Base-by-base conservation (phyloP, 257 asterid genomes). In the Gynochthodes officinalis region DNA sequence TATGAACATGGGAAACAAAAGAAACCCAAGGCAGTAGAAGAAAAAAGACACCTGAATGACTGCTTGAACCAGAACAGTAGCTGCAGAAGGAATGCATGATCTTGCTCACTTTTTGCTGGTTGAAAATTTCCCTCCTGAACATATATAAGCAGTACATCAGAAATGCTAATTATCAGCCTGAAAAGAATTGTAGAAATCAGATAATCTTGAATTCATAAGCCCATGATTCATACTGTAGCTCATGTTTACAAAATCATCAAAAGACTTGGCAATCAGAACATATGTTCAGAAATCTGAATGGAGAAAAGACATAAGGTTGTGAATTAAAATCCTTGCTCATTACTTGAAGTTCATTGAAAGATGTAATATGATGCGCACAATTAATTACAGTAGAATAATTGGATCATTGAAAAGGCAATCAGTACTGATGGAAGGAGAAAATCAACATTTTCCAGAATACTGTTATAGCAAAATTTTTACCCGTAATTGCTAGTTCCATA, bases 31-130 rank as follows among this genome's bases (percentile, higher is more conserved):
- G 54, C 46, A 66, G 42, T 63, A 19, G 40, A 63, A 75, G 69
- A 52, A 67, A 30, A 67, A 30, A 72, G 60, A 70, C 66, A 91
- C 98, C 96, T 84, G 90, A 94, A 94, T 83, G 98, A 87, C 77
- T 91, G 97, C 83, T 94, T 94, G 82, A 94, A 94, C 98, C 98
- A 94, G 89, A 88, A 88, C 76, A 94, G 93, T 82, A 94, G 84
- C 89, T 94, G 98, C 86, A 91, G 77, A 73, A 91, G 89, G 88
- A 94, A 91, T 13, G 96, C 91, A 73, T 91, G 91, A 74, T 89
- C 91, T 68, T 81, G 84, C 82, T 94, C 96, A 78, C 75, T 83
- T 84, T 94, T 88, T 72, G 90, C 67, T 79, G 97, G 96, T 64
- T 83, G 77, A 78, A 82, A 80, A 76, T 76, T 89, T 75, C 98